These are phyloP conservation scores for Hypomontagnella submonticulosa DNA, from an alignment of 495 filamentous ascomycete species.

Conservation along the genomic window DNA sequence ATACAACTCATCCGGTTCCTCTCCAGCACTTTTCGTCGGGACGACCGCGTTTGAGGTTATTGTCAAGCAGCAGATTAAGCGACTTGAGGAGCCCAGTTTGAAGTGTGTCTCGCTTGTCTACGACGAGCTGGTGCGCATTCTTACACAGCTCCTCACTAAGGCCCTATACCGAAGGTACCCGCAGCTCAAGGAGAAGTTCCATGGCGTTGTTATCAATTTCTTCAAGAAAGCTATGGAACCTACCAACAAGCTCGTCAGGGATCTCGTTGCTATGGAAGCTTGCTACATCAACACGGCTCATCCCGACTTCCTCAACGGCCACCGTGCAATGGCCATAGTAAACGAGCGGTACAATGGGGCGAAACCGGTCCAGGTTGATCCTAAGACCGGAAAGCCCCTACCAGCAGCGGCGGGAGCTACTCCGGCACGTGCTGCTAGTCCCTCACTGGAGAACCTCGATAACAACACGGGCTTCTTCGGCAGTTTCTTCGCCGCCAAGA, in stretches of 20 bases:
- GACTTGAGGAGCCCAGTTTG: conserved; percentile 93
- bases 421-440: conserved; percentile 76
- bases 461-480: conserved; percentile 87
- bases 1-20: conserved; percentile 98
- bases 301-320: conserved; percentile 97
- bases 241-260: conserved; percentile 94
- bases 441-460: conserved; percentile 66
- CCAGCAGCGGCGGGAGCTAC: conserved; percentile 66
- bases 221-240: conserved; percentile 99
- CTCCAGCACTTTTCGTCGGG: conserved; percentile 96
- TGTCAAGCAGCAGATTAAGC: conserved; percentile 98
- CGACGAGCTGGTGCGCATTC: conserved; percentile 96
- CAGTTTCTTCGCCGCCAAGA: conserved; percentile 96
- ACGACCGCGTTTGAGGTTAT: conserved; percentile 98
- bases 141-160: conserved; percentile 88
- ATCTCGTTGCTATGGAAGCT: conserved; percentile 93
- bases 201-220: conserved; percentile 91
- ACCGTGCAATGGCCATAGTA: conserved; percentile 97
- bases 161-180: conserved; percentile 93
- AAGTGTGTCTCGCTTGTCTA: conserved; percentile 98
- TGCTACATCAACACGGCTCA: conserved; percentile 99
- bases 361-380: conserved; percentile 96
- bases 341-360: conserved; percentile 83
- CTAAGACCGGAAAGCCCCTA: conserved; percentile 97
- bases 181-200: conserved; percentile 93